Evolutionary conservation across 106 monocot genomes (phyloP), one percentile per base, ranked within the genome.

Genomic region (Acorus calamus): DNA sequence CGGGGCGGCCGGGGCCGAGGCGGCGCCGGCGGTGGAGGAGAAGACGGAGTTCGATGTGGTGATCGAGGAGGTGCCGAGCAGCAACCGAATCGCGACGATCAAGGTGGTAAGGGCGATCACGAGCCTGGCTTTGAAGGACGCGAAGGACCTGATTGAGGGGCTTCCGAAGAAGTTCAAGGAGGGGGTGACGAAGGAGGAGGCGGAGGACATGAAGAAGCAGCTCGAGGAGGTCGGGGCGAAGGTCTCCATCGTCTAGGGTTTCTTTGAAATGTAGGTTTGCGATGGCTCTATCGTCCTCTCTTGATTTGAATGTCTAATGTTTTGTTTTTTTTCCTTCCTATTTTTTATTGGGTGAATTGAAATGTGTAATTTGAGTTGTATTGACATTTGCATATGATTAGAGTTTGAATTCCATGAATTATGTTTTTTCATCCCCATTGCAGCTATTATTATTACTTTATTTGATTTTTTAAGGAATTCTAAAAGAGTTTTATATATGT

Each of bases 141-240:
- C 96, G 14, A 98, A 98, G 78, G 96, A 98, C 7, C 57, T 98
- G 55, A 98, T 98, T 13, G 96, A 98, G 69, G 92, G 85, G 6
- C 72, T 98, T 6, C 96, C 96, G 13, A 92, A 98, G 83, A 98
- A 98, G 74, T 83, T 87, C 58, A 98, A 81, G 96, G 96, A 98
- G 81, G 91, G 53, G 2, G 73, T 78, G 14, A 51, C 80, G 5
- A 98, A 92, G 81, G 85, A 91, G 50, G 91, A 92, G 66, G 91
- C 91, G 0, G 96, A 98, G 72, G 80, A 78, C 3, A 80, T 79
- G 44, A 92, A 98, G 83, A 91, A 98, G 83, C 53, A 85, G 85
- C 91, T 98, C 46, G 96, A 98, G 80, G 96, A 73, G 69, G 82
- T 83, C 7, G 96, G 96, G 3, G 96, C 91, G 10, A 98, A 92